Conservation (phyloP, 352 stramenopile species). For the Elongisporangium undulatum region DNA sequence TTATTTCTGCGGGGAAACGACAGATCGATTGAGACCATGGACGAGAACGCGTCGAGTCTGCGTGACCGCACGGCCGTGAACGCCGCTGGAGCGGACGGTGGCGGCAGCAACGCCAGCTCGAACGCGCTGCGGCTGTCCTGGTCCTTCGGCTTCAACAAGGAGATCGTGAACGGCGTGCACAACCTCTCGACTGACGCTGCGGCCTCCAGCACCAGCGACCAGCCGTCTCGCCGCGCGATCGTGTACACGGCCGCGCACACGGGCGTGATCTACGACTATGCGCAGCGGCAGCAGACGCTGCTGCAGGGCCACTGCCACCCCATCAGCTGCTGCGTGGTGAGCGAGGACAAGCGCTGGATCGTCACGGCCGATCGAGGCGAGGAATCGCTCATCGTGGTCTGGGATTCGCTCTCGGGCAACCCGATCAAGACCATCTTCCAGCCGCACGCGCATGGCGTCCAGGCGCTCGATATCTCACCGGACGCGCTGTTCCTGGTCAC, state of each 20-base stretch:
- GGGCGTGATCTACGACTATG: constrained; percentile 92
- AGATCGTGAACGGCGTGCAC: constrained; percentile 83
- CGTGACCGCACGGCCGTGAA: not conserved
- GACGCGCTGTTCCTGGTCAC: constrained; percentile 89
- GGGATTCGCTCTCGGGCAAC: constrained; percentile 76
- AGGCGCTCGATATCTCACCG: constrained; percentile 86
- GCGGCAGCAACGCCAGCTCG: constrained; percentile 1
- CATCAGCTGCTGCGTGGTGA: constrained; percentile 88
- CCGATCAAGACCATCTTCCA: constrained; percentile 91
- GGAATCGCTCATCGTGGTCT: constrained; percentile 92
- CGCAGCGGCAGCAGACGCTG: constrained; percentile 75
- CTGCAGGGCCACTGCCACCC: constrained; percentile 91
- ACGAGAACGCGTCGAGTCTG: not conserved
- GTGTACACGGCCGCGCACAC: constrained; percentile 92
- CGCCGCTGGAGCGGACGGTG: not conserved
- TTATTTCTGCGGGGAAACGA: not conserved
- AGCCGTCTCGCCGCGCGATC: constrained; percentile 47
- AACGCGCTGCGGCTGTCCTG: constrained; percentile 75
- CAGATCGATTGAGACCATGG: not conserved
- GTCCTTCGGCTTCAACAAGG: constrained; percentile 92
- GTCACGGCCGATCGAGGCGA: constrained; percentile 84
- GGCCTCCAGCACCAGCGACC: not conserved
- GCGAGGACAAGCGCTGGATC: constrained; percentile 91
- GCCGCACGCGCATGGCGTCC: constrained; percentile 72
- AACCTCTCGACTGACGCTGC: constrained; percentile 61